A percentile compares a stretch with the other conserved stretches of the same genome.
These are phyloP conservation scores for Penicillium oxalicum DNA, from an alignment of 2,329 filamentous ascomycete species.

Conservation along the genomic window DNA sequence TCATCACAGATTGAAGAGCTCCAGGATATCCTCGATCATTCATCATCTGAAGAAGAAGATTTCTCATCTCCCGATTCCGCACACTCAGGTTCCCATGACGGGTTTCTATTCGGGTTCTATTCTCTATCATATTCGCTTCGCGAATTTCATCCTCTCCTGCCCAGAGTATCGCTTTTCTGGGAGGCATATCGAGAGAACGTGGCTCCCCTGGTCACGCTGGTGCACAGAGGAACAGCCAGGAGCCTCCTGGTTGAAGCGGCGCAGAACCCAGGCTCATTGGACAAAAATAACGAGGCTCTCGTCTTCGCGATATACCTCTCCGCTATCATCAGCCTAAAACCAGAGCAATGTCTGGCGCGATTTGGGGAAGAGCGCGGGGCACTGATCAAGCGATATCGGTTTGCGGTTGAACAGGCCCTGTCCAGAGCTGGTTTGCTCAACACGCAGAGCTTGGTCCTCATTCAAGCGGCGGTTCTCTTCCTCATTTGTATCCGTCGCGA, in stretches of 20 bases:
- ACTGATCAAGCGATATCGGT: constrained; percentile 53
- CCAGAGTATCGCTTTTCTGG: constrained; percentile 51
- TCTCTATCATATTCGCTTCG: constrained; percentile 52
- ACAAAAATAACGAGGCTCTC: constrained; percentile 51
- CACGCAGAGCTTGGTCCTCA: constrained; percentile 55
- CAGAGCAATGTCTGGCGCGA: constrained; percentile 37
- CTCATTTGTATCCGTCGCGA: constrained; percentile 46
- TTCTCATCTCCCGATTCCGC: constrained; percentile 43
- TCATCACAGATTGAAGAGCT: constrained; percentile 52
- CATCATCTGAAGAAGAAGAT: constrained; percentile 53
- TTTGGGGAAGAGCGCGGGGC: constrained; percentile 49
- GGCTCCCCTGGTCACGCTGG: constrained; percentile 55
- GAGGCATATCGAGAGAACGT: constrained; percentile 56
- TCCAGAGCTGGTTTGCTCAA: constrained; percentile 58
- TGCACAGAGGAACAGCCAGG: constrained; percentile 52
- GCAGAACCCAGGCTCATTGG: constrained; percentile 45
- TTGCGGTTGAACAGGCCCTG: constrained; percentile 58
- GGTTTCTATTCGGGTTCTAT: constrained; percentile 56
- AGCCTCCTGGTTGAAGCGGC: constrained; percentile 48
- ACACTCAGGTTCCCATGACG: constrained; percentile 46
- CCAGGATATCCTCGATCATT: constrained; percentile 54
- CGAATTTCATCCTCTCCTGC: constrained; percentile 49
- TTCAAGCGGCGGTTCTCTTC: constrained; percentile 59
- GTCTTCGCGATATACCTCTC: constrained; percentile 59
- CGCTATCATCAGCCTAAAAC: constrained; percentile 42